These are phyloP conservation scores for Leishmania aethiopica DNA, from an alignment of 208 protist species.

Conservation along the genomic window DNA sequence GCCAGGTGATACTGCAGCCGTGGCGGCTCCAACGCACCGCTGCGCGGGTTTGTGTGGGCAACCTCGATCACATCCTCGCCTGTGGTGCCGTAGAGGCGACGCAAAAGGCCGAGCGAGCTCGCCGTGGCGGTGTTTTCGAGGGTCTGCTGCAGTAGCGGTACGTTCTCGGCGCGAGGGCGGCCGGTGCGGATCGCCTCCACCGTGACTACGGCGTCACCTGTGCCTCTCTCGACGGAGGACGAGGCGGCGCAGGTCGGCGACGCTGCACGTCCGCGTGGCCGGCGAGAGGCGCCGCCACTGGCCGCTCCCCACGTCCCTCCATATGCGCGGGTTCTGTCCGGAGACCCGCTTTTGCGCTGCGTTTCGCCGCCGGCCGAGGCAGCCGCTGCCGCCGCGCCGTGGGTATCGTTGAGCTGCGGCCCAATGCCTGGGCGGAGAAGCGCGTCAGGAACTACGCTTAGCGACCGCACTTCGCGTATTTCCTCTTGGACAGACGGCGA, in stretches of 20 bases:
- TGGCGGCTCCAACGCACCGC: slow-evolving; percentile 20
- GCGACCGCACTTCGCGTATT: slow-evolving; percentile 33
- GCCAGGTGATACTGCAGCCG: slow-evolving; percentile 30
- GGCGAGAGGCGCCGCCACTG: not conserved
- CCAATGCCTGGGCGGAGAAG: slow-evolving; percentile 22
- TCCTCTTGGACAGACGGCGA: slow-evolving; percentile 54
- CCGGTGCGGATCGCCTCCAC: slow-evolving; percentile 22
- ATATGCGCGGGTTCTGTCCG: not conserved
- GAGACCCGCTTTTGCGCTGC: slow-evolving; percentile 2
- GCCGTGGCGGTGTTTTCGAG: not conserved
- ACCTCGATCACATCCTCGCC: slow-evolving; percentile 38
- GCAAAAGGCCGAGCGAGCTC: slow-evolving; percentile 33
- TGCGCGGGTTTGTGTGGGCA: slow-evolving; percentile 22
- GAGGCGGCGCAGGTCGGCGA: not conserved
- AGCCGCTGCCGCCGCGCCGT: not conserved
- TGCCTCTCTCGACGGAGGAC: not conserved
- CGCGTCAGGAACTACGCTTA: slow-evolving; percentile 25
- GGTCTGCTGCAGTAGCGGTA: slow-evolving; percentile 20
- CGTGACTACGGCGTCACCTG: not conserved
- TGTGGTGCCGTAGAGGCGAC: slow-evolving; percentile 53
- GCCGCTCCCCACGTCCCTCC: not conserved
- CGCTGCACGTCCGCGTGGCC: not conserved
- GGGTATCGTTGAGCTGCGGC: slow-evolving; percentile 26
- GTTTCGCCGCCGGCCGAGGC: not conserved
- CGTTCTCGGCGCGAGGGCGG: not conserved